Conservation (phyloP, 208 protist species). For the Leishmania amazonensis region DNA sequence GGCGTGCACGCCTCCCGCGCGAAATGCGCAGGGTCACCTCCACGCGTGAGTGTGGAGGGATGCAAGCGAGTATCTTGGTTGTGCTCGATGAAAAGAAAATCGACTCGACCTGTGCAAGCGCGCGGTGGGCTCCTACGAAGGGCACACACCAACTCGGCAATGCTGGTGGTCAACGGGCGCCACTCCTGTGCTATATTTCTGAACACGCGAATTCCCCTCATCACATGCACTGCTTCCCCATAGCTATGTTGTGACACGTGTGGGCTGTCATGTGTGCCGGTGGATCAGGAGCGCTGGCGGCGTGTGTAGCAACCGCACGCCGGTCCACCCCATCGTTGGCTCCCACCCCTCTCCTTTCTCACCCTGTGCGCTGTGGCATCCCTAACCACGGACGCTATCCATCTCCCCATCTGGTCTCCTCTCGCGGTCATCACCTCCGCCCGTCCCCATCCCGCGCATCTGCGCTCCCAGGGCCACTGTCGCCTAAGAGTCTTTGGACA, state of each 20-base stretch:
- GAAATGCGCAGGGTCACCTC: too few relatives aligned
- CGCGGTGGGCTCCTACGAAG: neutral
- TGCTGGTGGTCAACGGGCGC: neutral
- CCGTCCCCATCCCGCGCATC: neutral
- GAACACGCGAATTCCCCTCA: neutral
- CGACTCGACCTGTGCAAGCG: neutral
- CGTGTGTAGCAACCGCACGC: neutral
- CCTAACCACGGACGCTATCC: neutral
- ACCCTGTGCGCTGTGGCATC: neutral
- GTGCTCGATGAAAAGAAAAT: neutral
- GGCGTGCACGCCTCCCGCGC: neutral
- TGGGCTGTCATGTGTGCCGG: neutral
- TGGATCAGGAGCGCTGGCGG: neutral
- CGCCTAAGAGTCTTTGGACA: neutral
- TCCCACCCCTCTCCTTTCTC: neutral
- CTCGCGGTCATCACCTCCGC: neutral
- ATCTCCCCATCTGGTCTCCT: neutral
- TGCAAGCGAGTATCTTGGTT: neutral
- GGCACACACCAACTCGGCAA: neutral
- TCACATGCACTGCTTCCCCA: neutral
- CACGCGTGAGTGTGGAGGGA: neutral
- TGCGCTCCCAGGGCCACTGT: neutral
- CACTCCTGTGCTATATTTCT: neutral
- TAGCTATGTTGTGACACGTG: neutral
- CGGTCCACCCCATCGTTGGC: neutral